Evolutionary conservation across 805 yeast genomes (phyloP).

Genomic region (Monosporozyma yasuniensis): DNA sequence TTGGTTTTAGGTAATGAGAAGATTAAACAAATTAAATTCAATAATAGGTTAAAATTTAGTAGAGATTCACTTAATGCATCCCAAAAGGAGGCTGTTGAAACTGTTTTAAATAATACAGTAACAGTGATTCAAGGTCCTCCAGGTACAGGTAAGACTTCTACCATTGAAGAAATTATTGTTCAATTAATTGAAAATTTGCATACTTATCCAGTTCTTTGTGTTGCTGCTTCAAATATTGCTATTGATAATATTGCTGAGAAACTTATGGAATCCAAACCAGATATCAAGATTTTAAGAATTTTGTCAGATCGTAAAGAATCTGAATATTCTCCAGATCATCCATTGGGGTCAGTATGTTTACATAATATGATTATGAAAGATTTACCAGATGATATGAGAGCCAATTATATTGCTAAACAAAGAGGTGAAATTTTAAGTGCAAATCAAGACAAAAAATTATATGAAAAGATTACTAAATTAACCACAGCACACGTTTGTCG

Average conservation of each 20-base stretch:
- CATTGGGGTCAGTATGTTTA: conserved; percentile 49
- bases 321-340: conserved; percentile 51
- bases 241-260: conserved; percentile 71
- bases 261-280: conserved; percentile 41
- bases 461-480: conserved; percentile 37
- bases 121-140: conserved; percentile 72
- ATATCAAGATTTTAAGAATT: conserved; percentile 45
- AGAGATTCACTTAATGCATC: conserved; percentile 47
- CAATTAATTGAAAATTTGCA: conserved; percentile 47
- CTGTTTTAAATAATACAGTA: conserved; percentile 41
- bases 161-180: conserved; percentile 53
- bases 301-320: conserved; percentile 51
- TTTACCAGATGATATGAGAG: conserved; percentile 38
- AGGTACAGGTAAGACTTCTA: conserved; percentile 73
- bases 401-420: conserved; percentile 36
- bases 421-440: conserved; percentile 38
- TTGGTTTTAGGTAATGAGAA: conserved; percentile 49
- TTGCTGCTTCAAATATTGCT: conserved; percentile 69
- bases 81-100: conserved; percentile 47
- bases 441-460: conserved; percentile 42
- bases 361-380: conserved; percentile 50
- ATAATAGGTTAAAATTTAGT: conserved; percentile 43
- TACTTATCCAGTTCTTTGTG: conserved; percentile 58
- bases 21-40: conserved; percentile 47
- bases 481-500: conserved; percentile 47